phyloP scores from a whole-genome alignment of 345 rosid genomes.

The Pelargonium nanum region DNA sequence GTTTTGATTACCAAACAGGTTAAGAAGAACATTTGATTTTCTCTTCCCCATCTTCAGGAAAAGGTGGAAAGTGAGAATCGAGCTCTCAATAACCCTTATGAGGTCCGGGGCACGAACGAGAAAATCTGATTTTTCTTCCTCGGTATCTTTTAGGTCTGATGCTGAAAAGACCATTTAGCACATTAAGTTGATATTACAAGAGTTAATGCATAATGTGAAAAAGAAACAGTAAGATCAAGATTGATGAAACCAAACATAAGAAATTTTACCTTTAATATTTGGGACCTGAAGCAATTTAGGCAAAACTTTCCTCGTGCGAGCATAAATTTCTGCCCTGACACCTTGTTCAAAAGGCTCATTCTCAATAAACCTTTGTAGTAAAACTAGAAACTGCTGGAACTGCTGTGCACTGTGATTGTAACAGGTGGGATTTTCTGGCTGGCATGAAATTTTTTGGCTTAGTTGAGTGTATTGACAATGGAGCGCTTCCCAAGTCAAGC shows the following conservation, averaged over 20 bases:
- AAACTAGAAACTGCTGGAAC: constrained; percentile 82
- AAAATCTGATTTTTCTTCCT: constrained; percentile 44
- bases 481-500: constrained; percentile 95
- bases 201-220: background rate
- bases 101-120: constrained; percentile 57
- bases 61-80: constrained; percentile 50
- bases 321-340: constrained; percentile 55
- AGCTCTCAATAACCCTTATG: constrained; percentile 46
- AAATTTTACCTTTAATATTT: constrained; percentile 48
- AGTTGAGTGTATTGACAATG: constrained; percentile 87
- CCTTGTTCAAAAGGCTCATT: constrained; percentile 88
- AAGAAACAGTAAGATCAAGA: too few relatives aligned
- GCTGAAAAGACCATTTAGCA: constrained; percentile 26
- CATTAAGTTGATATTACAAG: background rate
- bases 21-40: constrained; percentile 36
- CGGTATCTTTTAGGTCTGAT: constrained; percentile 38
- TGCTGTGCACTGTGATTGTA: constrained; percentile 78
- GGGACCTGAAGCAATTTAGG: constrained; percentile 89
- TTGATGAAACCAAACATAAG: too few relatives aligned
- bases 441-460: constrained; percentile 52
- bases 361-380: constrained; percentile 82
- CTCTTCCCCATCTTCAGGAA: constrained; percentile 82
- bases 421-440: constrained; percentile 45
- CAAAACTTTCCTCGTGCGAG: constrained; percentile 58
- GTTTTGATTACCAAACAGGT: constrained; percentile 61